Base-by-base conservation (phyloP, 1,139 yeast genomes). In the Geotrichum fermentans region DNA sequence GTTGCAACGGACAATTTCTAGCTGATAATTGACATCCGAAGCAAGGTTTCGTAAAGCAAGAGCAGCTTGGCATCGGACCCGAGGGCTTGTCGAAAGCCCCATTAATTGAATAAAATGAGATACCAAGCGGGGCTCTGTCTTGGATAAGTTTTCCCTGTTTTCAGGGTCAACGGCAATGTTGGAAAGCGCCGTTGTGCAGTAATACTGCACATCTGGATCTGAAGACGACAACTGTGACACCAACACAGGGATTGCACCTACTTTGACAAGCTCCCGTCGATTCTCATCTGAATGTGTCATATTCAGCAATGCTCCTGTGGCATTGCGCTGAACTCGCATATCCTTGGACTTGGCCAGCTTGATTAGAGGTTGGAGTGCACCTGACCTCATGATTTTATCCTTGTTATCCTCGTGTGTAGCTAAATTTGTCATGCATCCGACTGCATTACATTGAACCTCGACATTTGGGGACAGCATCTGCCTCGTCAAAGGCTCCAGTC, bases 391-490 rank as follows among this genome's bases (percentile, higher is more conserved):
- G 61, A 92, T 92, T 66, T 88, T 89, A 46, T 94, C 82, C 69
- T 92, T 92, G 70, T 92, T 94, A 62, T 89, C 96, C 69, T 92
- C 98, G 68, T 88, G 96, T n/a, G 98, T 92, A 13, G 98, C 98
- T 67, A 92, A 77, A 66, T 92, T 92, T 35, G 99, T 92, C 65
- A 92, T 90, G 67, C 99, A 92, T 10, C 99, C 99, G 50, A 94
- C 98, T 2, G 99, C 98, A 64, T 92, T 92, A 68, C 99, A 92
- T 69, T 94, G 98, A 35, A 94, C 98, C 67, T 92, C 99, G 54
- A 92, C 95, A 62, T 94, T 92, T 51, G 94, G 80, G 40, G 96
- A 85, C 84, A 88, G 83, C 99, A 92, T 92, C 70, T 94, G 98
- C 66, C 95, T 83, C 61, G 90, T 92, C 47, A 92, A 77, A 5